Evolutionary conservation across 352 stramenopile species (phyloP), one percentile per base, ranked within the genome.

Genomic region (Lagenidium giganteum): DNA sequence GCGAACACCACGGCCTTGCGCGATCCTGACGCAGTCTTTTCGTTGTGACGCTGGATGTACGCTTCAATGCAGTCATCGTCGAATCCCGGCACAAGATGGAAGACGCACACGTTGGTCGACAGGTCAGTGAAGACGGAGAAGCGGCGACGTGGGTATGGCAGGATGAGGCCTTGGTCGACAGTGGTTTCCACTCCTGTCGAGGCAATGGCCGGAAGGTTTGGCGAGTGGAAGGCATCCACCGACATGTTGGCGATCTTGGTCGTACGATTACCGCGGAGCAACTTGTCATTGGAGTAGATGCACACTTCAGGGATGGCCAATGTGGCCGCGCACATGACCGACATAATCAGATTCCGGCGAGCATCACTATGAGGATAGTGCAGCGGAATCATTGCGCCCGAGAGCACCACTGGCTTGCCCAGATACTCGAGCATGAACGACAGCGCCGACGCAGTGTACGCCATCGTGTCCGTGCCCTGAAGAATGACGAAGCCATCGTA

Each of bases 371-470:
- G 97, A 1, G 90, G 87, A 63, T 97, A 96, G 35, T 93, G 77
- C 16, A 99, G 65, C 26, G 95, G 96, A 57, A 98, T 98, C 79
- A 98, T 97, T 11, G 70, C 84, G 6, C 94, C 95, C 3, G 95
- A 98, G 51, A 98, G 96, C 13, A 98, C 75, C 2, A 98, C 81
- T 14, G 94, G 88, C 60, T 98, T 98, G 24, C 85, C 90, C 5
- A 98, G 69, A 71, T 97, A 97, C 58, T 98, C 92, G 34, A 99
- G 74, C 94, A 99, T 98, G 68, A 98, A 99, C 31, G 71, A 91
- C 25, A 98, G 64, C 22, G 95, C 95, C 25, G 85, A 96, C 5
- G 95, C 89, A 31, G 87, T 88, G 73, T 98, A 99, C 8, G 95
- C 94, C 95, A 99, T 98, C 0, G 96, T 99, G 67, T 99, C 96